Evolutionary conservation across 305 asterid species (phyloP), one percentile per base, ranked within the genome.

Genomic region (Fraxinus nigra): DNA sequence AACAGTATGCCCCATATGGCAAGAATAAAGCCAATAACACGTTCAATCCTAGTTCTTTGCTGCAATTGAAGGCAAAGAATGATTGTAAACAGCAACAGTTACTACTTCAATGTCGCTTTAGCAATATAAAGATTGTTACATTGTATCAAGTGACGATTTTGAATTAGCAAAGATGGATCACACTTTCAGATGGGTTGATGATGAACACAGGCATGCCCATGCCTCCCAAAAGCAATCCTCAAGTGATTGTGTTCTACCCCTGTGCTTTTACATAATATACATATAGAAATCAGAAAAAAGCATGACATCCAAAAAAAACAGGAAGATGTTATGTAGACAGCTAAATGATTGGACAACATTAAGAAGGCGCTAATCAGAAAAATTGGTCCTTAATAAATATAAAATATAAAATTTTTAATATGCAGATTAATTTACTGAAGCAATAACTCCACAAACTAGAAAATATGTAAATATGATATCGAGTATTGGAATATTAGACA

Each of bases 201-300:
- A 96, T 85, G 99, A 96, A 86, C 97, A 91, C 34, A 96, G 87
- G 86, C 99, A 96, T 70, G 99, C 99, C 99, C 99, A 96, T 75
- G 99, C 99, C 91, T 96, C 98, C 98, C 99, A 96, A 78, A 88
- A 92, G 92, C 99, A 96, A 86, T 96, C 99, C 91, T 96, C 99
- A 37, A 96, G 92, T 82, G 98, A 88, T 78, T 91, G 92, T 81
- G 86, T 77, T 81, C 84, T 85, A 54, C 92, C 92, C 96, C 99
- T 94, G 95, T 81, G 70, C 83, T 81, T 86, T 84, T 84, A 85
- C 88, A 88, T 5, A 46, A 65, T 69, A 83, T 35, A 54, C 7
- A 77, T 74, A 54, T 67, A 28, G 82, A 46, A 77, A 77, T 85
- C 85, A 85, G 83, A 30, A 72, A 24, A 20, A 26, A 22, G 72